phyloP scores from a whole-genome alignment of 2,329 filamentous ascomycete genomes.

The Endoconidiophora polonica region DNA sequence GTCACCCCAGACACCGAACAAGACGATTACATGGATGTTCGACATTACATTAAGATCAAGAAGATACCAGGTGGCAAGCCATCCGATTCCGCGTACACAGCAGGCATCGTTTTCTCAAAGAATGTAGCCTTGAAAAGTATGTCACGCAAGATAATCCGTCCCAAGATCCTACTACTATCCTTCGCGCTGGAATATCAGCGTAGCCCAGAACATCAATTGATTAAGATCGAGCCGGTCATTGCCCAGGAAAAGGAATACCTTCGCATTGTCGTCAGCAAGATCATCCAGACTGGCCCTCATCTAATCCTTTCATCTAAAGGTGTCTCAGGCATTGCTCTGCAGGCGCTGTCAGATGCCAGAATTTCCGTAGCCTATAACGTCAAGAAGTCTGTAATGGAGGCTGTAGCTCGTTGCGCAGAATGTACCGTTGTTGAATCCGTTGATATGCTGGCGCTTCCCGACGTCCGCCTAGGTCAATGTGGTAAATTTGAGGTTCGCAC shows the following conservation, averaged over 20 bases:
- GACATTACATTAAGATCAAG: constrained; percentile 94
- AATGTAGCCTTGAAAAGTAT: constrained; percentile 94
- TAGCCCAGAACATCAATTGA: constrained; percentile 71
- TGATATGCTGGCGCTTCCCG: constrained; percentile 65
- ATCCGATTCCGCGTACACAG: constrained; percentile 88
- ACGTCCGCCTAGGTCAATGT: constrained; percentile 62
- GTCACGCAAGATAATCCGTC: constrained; percentile 68
- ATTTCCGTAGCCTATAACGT: constrained; percentile 95
- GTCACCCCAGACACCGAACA: constrained; percentile 81
- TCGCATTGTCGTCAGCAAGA: constrained; percentile 77
- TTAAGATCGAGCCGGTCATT: constrained; percentile 94
- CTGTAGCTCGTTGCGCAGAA: constrained; percentile 80
- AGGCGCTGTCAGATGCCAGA: constrained; percentile 72
- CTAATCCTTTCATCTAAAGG: constrained; percentile 84
- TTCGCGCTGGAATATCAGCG: constrained; percentile 94
- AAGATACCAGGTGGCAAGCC: constrained; percentile 84
- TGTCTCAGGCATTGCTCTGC: constrained; percentile 77
- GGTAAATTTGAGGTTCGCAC: constrained; percentile 90
- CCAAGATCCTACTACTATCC: constrained; percentile 79
- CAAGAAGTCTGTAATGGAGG: constrained; percentile 87
- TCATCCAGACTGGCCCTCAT: constrained; percentile 69
- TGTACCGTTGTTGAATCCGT: constrained; percentile 88
- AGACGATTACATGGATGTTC: constrained; percentile 91
- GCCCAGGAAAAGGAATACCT: constrained; percentile 92
- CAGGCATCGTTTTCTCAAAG: constrained; percentile 92